Evolutionary conservation across 2,329 filamentous ascomycete genomes (phyloP), one percentile per base, ranked within the genome.

Genomic region (Fusarium haematococcum): DNA sequence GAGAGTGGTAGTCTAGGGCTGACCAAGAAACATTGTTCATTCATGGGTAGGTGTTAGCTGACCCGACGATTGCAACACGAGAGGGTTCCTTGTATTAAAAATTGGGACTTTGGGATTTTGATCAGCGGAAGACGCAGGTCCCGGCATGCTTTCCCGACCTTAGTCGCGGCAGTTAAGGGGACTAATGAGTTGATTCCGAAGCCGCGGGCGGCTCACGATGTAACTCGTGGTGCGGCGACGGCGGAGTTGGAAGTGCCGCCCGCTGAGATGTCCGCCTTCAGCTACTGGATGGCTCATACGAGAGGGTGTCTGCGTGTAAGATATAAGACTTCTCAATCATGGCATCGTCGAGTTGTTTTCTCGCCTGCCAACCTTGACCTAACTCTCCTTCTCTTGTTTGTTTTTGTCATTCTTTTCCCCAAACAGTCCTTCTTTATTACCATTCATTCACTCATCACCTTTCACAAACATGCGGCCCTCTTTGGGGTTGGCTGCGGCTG

Each of bases 401-500:
- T 33, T 18, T 56, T 37, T 23, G 18, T 10, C 32, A 56, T 27
- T 67, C 57, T 9, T 35, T 54, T 50, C 32, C 35, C 18, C 25
- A 6, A 37, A 25, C 39, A 54, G 23, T 33, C 18, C 30, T 25
- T 50, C 33, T 67, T 50, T 27, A 4, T 27, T 23, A 14, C 1
- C 16, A 14, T 57, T 4, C 18, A 25, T 43, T 27, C 59, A 33
- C 39, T 56, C 57, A 35, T 66, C 56, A 7, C 50, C 27, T 3
- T 23, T 20, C 5, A 9, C 13, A 48, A 52, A 23, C 32, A 68
- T 68, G 66, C 25, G 57, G 39, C 66, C 43, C 20, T 54, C 61
- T 4, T 33, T 35, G 4, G 43, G 60, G 43, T 33, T 66, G 27
- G 52, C 50, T 10, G 32, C 61, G 14, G 65, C 52, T 1, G 52